phyloP scores from a whole-genome alignment of 2,329 filamentous ascomycete species.

The Penicillium verrucosum region DNA sequence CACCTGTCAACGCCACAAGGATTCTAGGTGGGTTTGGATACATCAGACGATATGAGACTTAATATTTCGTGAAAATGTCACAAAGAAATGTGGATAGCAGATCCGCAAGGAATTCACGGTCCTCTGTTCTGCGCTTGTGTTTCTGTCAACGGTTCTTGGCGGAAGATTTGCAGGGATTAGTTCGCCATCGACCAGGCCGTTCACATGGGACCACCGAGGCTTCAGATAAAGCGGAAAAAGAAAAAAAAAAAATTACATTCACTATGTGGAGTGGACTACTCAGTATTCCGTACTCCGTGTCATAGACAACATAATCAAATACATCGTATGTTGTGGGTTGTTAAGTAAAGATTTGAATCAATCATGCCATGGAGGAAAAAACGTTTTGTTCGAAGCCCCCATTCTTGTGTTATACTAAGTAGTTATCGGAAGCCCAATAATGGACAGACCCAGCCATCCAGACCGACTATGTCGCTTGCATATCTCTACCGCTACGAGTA shows the following conservation, averaged over 20 bases:
- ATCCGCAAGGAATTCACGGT: constrained; percentile 9
- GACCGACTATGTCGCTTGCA: neutral
- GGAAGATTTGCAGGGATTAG: constrained; percentile 1
- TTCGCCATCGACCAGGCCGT: neutral
- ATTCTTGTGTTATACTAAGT: neutral
- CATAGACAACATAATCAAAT: too few relatives aligned
- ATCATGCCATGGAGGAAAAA: neutral
- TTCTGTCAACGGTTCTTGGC: constrained; percentile 6
- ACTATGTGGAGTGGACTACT: neutral
- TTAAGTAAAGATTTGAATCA: neutral
- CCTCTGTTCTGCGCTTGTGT: constrained; percentile 3
- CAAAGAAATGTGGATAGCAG: constrained; percentile 12
- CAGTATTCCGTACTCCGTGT: neutral
- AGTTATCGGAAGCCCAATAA: neutral
- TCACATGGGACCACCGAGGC: constrained; percentile 12
- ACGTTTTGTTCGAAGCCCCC: neutral
- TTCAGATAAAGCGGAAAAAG: constrained; percentile 1
- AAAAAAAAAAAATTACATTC: neutral
- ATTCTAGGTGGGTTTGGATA: constrained; percentile 15
- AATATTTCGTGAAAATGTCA: neutral
- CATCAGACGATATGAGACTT: constrained; percentile 10
- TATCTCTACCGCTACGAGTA: neutral
- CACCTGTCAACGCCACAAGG: constrained; percentile 6
- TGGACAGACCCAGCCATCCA: neutral
- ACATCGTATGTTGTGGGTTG: neutral